Conservation (phyloP, 495 filamentous ascomycete genomes). For the Daldinia decipiens region DNA sequence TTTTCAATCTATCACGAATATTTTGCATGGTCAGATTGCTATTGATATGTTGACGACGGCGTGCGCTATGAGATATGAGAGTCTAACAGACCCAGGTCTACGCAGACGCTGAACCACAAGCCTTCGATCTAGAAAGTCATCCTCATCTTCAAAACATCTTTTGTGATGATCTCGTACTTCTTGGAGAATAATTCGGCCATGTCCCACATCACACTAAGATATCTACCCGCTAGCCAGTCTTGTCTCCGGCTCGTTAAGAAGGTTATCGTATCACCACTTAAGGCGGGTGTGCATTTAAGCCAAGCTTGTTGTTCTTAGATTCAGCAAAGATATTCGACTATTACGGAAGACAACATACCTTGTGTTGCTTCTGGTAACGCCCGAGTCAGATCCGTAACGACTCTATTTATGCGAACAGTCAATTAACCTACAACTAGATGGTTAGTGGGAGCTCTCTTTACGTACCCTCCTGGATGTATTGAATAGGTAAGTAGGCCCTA, state of each 20-base stretch:
- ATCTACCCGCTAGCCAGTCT: slow-evolving; percentile 62
- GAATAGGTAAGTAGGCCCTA: slow-evolving; percentile 57
- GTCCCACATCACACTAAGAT: slow-evolving; percentile 58
- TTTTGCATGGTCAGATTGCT: background rate
- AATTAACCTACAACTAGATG: background rate
- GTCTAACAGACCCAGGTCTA: background rate
- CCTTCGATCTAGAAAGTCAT: slow-evolving; percentile 44
- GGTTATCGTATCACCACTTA: slow-evolving; percentile 58
- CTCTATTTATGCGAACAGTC: slow-evolving; percentile 18
- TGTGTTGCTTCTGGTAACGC: slow-evolving; percentile 29
- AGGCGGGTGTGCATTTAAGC: slow-evolving; percentile 51
- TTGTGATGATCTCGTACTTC: slow-evolving; percentile 57
- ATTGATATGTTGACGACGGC: background rate
- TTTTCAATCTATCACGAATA: background rate
- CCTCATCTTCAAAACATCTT: slow-evolving; percentile 58
- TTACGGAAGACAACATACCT: slow-evolving; percentile 12
- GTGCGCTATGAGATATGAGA: background rate
- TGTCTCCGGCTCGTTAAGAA: slow-evolving; percentile 59
- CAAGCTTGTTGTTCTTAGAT: slow-evolving; percentile 14
- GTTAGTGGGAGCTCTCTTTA: slow-evolving; percentile 27
- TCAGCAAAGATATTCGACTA: background rate
- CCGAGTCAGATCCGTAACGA: slow-evolving; percentile 29
- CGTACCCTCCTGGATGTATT: slow-evolving; percentile 60
- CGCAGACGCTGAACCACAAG: background rate
- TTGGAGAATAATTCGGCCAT: slow-evolving; percentile 57